Base-by-base conservation (phyloP, 2,329 filamentous ascomycete genomes). In the Waltergamsia citrina region DNA sequence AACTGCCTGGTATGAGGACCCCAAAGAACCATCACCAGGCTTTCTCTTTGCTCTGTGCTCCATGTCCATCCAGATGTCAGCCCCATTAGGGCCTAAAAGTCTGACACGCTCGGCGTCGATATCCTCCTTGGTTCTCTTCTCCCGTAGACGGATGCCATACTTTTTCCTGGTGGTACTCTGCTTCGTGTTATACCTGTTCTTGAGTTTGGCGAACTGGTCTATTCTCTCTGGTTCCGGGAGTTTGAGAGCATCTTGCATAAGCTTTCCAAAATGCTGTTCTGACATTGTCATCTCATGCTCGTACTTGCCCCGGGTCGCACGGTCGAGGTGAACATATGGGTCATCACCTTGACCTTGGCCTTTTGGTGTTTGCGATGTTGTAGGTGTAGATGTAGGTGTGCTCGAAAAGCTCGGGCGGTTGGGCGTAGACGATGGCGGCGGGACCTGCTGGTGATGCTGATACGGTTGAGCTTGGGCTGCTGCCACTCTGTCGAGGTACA, bases 131-230 rank as follows among this genome's bases (percentile, higher is more conserved):
- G 62, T 63, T 1, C 70, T 64, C 10, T 69, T 56, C 41, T 65
- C 59, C 0, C 68, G 62, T 11, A 76, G 56, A 2, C 62, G 60
- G 21, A 77, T 69, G n/a, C 71, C 71, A 39, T 67, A 75, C 39
- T 65, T 73, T 46, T 72, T 75, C 10, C 72, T 63, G 4, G 72
- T 67, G n/a, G 60, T 60, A 34, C 67, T 73, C 46, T 73, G 69
- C 37, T 70, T 72, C 4, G 69, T 73, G 28, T 66, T 66, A 42
- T 69, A 71, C 4, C 62, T 62, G 41, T 74, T 75, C 26, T 64
- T 64, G 2, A 74, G 43, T 8, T 55, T 62, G 0, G 60, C 56
- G 0, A 73, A 33, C 30, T 41, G 38, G 41, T 54, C 32, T 45
- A 53, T 40, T 45, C 48, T 27, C 37, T 51, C 43, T 3, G 53